These are phyloP conservation scores for Myriangium duriaei DNA, from an alignment of 2,329 filamentous ascomycete genomes.

Conservation along the genomic window DNA sequence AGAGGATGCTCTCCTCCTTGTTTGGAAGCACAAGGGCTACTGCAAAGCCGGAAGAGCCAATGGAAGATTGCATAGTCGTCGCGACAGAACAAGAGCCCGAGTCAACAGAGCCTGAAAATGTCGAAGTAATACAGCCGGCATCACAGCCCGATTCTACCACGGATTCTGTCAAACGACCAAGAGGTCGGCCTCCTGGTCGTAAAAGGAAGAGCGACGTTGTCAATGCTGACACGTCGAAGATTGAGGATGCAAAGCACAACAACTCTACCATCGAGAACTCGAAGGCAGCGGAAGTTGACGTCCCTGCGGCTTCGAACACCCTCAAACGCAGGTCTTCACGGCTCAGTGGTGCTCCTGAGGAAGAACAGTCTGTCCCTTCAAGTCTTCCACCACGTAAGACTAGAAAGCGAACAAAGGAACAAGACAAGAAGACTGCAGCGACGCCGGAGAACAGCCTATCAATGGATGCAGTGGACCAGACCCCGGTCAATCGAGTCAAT, in stretches of 20 bases:
- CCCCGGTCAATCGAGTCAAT: conserved; percentile 1
- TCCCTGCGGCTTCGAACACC: neutral
- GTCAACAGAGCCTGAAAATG: conserved; percentile 3
- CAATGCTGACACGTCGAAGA: no score
- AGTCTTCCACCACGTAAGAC: conserved; percentile 14
- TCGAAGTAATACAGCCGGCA: neutral
- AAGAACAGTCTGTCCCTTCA: neutral
- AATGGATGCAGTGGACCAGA: neutral
- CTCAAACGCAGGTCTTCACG: conserved; percentile 20
- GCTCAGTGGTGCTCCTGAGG: conserved; percentile 10
- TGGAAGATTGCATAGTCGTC: conserved; percentile 30
- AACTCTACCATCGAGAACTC: no score
- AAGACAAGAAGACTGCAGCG: conserved; percentile 11
- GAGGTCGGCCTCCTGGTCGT: conserved; percentile 18
- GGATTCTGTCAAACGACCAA: conserved; percentile 15
- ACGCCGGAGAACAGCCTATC: no score
- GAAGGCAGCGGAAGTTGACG: no score
- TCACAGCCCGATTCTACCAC: conserved; percentile 3
- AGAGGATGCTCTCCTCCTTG: conserved; percentile 14
- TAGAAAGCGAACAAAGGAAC: conserved; percentile 15
- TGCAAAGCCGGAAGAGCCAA: conserved; percentile 18
- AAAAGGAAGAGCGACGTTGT: neutral
- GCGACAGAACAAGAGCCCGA: conserved; percentile 15
- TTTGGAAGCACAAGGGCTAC: conserved; percentile 14
- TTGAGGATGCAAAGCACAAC: no score